A percentile compares a stretch with the other conserved stretches of the same genome.
These are phyloP conservation scores for Daldinia decipiens DNA, from an alignment of 495 filamentous ascomycete species.

Conservation along the genomic window DNA sequence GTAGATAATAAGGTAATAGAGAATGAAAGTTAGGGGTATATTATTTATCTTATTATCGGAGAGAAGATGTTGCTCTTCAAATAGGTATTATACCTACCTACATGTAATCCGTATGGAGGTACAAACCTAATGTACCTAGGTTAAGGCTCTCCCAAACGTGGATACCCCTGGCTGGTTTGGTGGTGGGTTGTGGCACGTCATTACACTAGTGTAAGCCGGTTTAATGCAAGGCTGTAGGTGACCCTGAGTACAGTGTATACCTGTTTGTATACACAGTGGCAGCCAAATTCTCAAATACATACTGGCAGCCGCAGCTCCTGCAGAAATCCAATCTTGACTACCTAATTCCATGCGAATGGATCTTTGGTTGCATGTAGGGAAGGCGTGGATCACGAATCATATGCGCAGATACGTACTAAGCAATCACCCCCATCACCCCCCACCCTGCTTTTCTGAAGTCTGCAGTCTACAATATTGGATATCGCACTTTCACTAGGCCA, in stretches of 20 bases:
- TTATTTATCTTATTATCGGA: too few species aligned
- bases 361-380: constrained; percentile 21
- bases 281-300: constrained; percentile 1
- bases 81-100: too few species aligned
- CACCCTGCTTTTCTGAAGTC: constrained; percentile 7
- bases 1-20: too few species aligned
- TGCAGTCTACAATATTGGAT: constrained; percentile 9
- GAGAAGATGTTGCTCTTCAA: background rate
- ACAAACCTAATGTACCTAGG: too few species aligned
- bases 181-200: constrained; percentile 30
- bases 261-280: background rate
- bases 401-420: constrained; percentile 13
- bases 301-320: constrained; percentile 24
- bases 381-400: constrained; percentile 28
- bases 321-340: constrained; percentile 16
- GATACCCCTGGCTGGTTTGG: constrained; percentile 4
- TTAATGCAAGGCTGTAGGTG: constrained; percentile 12
- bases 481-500: constrained; percentile 15
- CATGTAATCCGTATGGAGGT: too few species aligned
- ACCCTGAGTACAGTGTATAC: constrained; percentile 8
- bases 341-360: constrained; percentile 1
- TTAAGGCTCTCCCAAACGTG: background rate
- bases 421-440: constrained; percentile 10
- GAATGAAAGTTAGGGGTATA: too few species aligned
- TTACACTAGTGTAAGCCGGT: constrained; percentile 37